phyloP scores from a whole-genome alignment of 2,329 filamentous ascomycete species.

The Dryadomyces sulphureus region DNA sequence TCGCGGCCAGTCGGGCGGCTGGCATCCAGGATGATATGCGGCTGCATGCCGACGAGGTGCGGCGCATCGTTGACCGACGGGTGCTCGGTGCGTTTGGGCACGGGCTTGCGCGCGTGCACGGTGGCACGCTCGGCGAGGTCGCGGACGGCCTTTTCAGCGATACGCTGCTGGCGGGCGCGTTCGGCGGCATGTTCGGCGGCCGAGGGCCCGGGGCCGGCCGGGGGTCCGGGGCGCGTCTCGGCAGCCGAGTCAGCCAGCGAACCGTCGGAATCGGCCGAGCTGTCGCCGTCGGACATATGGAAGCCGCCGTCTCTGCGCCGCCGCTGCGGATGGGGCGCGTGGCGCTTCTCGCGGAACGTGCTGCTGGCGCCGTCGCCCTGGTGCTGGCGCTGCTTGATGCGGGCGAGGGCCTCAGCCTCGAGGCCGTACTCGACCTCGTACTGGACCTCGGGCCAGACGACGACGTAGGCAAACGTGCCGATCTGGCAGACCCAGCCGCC shows the following conservation, averaged over 20 bases:
- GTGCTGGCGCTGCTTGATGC: slow-evolving; percentile 15
- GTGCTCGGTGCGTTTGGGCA: slow-evolving; percentile 34
- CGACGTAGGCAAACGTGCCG: slow-evolving; percentile 79
- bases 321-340: background rate
- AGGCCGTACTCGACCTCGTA: slow-evolving; percentile 63
- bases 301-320: background rate
- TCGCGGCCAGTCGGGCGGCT: slow-evolving; percentile 67
- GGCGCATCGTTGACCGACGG: slow-evolving; percentile 41
- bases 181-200: slow-evolving; percentile 42
- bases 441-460: slow-evolving; percentile 70
- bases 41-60: slow-evolving; percentile 41
- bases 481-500: slow-evolving; percentile 90
- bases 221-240: background rate
- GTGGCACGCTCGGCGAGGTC: slow-evolving; percentile 41
- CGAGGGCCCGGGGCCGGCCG: slow-evolving; percentile 1
- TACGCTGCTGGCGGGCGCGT: slow-evolving; percentile 43
- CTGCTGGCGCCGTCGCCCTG: background rate
- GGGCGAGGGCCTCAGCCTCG: slow-evolving; percentile 44
- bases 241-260: slow-evolving; percentile 7
- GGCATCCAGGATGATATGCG: slow-evolving; percentile 62
- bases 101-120: slow-evolving; percentile 34
- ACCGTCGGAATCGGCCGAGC: background rate
- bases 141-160: slow-evolving; percentile 38
- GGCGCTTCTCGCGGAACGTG: background rate
- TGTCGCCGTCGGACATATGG: background rate